These are phyloP conservation scores for Purpureocillium lavendulum DNA, from an alignment of 2,329 filamentous ascomycete species.

Conservation along the genomic window DNA sequence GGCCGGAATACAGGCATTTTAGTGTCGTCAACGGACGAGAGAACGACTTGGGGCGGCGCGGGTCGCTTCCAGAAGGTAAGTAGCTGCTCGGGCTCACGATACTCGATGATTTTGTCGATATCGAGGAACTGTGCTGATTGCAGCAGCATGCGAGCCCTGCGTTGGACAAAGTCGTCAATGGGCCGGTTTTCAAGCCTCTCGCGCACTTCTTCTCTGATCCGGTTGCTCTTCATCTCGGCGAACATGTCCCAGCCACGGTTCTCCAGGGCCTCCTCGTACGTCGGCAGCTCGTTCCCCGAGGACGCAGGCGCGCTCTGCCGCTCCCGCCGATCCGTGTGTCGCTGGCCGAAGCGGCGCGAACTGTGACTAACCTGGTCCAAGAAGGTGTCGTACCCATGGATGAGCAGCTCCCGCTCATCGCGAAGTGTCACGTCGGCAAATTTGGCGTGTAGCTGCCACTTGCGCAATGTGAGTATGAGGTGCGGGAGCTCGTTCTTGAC, in stretches of 20 bases:
- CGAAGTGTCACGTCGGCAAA: conserved; percentile 7
- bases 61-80: conserved; percentile 16
- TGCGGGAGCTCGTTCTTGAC: conserved; percentile 23
- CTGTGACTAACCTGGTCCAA: conserved; percentile 25
- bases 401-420: conserved; percentile 18
- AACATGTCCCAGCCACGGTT: conserved; percentile 14
- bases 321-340: conserved; percentile 9
- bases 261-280: conserved; percentile 13
- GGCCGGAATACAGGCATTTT: conserved; percentile 11
- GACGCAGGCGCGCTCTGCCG: background rate
- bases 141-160: conserved; percentile 20
- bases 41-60: conserved; percentile 14
- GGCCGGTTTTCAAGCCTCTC: conserved; percentile 3
- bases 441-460: conserved; percentile 19
- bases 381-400: conserved; percentile 31
- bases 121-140: conserved; percentile 25
- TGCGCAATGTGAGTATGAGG: conserved; percentile 22
- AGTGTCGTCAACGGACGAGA: conserved; percentile 5
- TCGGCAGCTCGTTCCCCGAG: conserved; percentile 1
- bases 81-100: conserved; percentile 15
- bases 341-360: conserved; percentile 17
- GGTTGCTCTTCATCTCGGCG: conserved; percentile 13
- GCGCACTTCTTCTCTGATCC: conserved; percentile 6
- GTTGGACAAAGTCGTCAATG: conserved; percentile 5
- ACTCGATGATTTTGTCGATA: conserved; percentile 28